phyloP scores from a whole-genome alignment of 768 basidiomycete genomes.

The Phaeolepiota aurea region DNA sequence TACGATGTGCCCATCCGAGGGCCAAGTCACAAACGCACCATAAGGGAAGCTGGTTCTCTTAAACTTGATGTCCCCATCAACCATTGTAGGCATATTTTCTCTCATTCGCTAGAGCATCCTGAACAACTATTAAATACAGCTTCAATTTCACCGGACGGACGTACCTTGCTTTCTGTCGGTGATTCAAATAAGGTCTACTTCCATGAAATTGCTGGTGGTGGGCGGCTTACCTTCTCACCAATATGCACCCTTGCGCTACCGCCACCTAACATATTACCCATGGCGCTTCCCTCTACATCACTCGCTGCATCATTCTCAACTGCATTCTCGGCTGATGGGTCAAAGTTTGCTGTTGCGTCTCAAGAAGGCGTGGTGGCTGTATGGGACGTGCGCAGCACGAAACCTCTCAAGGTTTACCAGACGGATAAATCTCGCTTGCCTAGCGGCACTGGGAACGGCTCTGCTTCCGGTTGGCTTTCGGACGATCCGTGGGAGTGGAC shows the following conservation, averaged over 20 bases:
- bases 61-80: constrained; percentile 67
- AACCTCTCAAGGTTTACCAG: constrained; percentile 60
- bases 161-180: constrained; percentile 81
- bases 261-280: constrained; percentile 34
- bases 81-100: constrained; percentile 48
- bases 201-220: constrained; percentile 65
- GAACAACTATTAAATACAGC: constrained; percentile 33
- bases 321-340: constrained; percentile 67
- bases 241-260: constrained; percentile 66
- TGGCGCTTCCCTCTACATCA: constrained; percentile 27
- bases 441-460: constrained; percentile 22
- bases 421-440: constrained; percentile 36
- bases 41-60: constrained; percentile 45
- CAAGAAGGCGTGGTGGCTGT: constrained; percentile 77
- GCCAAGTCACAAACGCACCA: constrained; percentile 27
- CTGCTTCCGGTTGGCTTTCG: constrained; percentile 42
- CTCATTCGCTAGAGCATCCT: constrained; percentile 3
- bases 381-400: constrained; percentile 75
- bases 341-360: constrained; percentile 76
- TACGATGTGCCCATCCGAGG: constrained; percentile 62
- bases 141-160: constrained; percentile 84
- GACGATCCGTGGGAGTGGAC: constrained; percentile 69
- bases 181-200: constrained; percentile 85
- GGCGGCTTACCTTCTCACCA: constrained; percentile 50
- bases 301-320: constrained; percentile 74